Evolutionary conservation across 2,329 filamentous ascomycete genomes (phyloP), one percentile per base, ranked within the genome.

Genomic region (Cladophialophora exuberans): DNA sequence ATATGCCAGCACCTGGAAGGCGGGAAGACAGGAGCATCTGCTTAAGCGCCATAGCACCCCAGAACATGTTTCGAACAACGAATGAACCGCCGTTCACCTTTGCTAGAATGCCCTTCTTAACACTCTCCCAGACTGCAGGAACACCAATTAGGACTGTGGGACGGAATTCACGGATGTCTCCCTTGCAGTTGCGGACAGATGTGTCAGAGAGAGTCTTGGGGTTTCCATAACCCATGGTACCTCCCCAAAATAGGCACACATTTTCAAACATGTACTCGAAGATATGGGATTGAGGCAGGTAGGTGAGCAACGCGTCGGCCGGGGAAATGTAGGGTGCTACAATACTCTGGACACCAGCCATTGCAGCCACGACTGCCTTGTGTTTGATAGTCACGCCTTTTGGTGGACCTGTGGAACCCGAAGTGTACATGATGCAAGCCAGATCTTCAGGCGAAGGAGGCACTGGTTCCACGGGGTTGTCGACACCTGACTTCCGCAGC

Each of bases 261-360:
- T 96, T 97, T 75, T 99, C 94, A 63, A 99, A 90, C 56, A 93
- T 88, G 73, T 96, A 94, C 73, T 99, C 94, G 66, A 99, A 85
- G 66, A 97, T 97, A 70, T 99, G 94, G 2, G 94, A 92, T 49
- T 96, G 85, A 1, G 94, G 94, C 11, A 99, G 83, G 72, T 97
- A 99, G 18, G 92, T 90, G 41, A 99, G 82, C 38, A 97, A 79
- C 41, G 83, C 82, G 65, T 99, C 94, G 41, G 82, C 84, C 54
- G 87, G 85, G 57, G 86, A 87, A 45, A 97, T 83, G 66, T 87
- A 87, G 55, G 87, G 84, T 18, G 88, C 89, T 43, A 97, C 85
- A 59, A 90, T 85, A 36, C 82, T 82, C 67, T 87, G 83, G 41
- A 96, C 83, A 70, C 94, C 94, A 42, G 93, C 88, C 62, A 96